Conservation (phyloP, 495 filamentous ascomycete genomes). For the Aspergillus taichungensis region DNA sequence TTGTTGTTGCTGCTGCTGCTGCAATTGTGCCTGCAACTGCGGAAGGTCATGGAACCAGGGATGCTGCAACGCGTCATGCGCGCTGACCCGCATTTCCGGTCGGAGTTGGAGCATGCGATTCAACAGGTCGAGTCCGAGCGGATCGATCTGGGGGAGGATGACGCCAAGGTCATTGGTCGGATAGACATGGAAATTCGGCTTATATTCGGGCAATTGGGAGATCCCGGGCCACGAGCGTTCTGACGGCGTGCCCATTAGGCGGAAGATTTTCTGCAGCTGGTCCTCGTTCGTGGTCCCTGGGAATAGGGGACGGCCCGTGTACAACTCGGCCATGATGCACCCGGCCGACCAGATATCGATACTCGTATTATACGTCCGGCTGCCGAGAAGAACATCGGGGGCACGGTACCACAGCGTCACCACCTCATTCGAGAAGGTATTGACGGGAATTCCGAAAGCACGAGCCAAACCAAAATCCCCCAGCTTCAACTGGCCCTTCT, state of each 20-base stretch:
- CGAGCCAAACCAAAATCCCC: conserved; percentile 89
- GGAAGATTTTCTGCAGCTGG: conserved; percentile 91
- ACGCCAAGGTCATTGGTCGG: conserved; percentile 82
- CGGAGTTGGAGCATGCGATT: conserved; percentile 85
- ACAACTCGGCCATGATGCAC: conserved; percentile 99
- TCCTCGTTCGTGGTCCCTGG: conserved; percentile 95
- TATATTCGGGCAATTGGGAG: conserved; percentile 86
- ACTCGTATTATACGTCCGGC: conserved; percentile 89
- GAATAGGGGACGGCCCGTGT: conserved; percentile 85
- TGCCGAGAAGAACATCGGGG: conserved; percentile 85
- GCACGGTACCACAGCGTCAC: conserved; percentile 96
- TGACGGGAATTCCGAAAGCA: conserved; percentile 93
- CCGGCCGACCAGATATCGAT: conserved; percentile 98
- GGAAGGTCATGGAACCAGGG: conserved; percentile 76
- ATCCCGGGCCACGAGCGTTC: conserved; percentile 92
- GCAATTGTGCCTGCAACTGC: conserved; percentile 43
- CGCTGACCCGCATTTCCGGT: conserved; percentile 84
- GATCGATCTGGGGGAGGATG: conserved; percentile 86
- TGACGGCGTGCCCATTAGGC: conserved; percentile 91
- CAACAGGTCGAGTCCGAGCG: conserved; percentile 73
- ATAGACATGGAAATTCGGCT: conserved; percentile 85
- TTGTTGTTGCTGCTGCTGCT: conserved; percentile 33
- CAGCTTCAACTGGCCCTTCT: conserved; percentile 84
- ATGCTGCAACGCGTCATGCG: conserved; percentile 74
- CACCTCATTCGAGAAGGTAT: conserved; percentile 97